A percentile compares a stretch with the other conserved stretches of the same genome.
Conservation (phyloP, 2,329 filamentous ascomycete genomes). For the Cytospora piceicola region DNA sequence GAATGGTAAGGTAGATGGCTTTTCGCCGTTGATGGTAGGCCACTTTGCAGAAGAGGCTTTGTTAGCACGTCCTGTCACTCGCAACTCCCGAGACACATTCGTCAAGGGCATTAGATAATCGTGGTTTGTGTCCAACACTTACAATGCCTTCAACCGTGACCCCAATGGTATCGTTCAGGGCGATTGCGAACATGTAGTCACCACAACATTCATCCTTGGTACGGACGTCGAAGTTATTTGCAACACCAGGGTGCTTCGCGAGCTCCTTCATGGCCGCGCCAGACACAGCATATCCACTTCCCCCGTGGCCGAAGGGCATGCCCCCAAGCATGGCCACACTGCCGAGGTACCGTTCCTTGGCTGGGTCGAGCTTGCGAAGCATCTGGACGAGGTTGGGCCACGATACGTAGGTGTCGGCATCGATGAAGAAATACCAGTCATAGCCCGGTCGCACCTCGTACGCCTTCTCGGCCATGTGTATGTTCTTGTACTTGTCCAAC, state of each 20-base stretch:
- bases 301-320: slow-evolving; percentile 58
- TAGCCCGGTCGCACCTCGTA: slow-evolving; percentile 54
- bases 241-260: slow-evolving; percentile 47
- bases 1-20: slow-evolving; percentile 55
- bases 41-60: slow-evolving; percentile 40
- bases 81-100: neutral
- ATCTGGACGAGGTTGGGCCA: slow-evolving; percentile 57
- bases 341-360: slow-evolving; percentile 53
- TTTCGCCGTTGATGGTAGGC: slow-evolving; percentile 61
- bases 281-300: slow-evolving; percentile 59
- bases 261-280: slow-evolving; percentile 55
- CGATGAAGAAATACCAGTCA: slow-evolving; percentile 64
- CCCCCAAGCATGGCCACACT: slow-evolving; percentile 49
- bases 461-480: slow-evolving; percentile 61
- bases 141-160: slow-evolving; percentile 48
- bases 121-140: slow-evolving; percentile 33
- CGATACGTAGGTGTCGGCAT: slow-evolving; percentile 61
- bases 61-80: neutral
- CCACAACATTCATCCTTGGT: slow-evolving; percentile 53
- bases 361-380: slow-evolving; percentile 49
- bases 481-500: slow-evolving; percentile 66
- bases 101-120: neutral
- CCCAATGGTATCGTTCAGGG: slow-evolving; percentile 51
- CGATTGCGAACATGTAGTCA: slow-evolving; percentile 53
- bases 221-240: slow-evolving; percentile 50